Conservation (phyloP, 176 grass and related monocot genomes). For the maize (Zea mays) region DNA sequence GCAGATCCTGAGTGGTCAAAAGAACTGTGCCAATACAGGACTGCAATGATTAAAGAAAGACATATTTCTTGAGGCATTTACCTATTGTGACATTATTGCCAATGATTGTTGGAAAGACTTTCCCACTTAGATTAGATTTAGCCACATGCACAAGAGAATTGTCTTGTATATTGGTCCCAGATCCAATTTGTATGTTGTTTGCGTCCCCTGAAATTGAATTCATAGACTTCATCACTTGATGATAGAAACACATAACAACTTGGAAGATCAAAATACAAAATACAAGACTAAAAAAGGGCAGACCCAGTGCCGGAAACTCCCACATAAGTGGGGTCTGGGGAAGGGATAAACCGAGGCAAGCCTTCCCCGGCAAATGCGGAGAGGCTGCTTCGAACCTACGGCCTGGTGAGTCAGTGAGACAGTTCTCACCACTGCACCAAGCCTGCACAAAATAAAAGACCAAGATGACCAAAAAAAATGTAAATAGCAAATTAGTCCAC, state of each 20-base stretch:
- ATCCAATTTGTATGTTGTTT: constrained; percentile 75
- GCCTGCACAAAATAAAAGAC: neutral
- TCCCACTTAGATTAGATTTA: constrained; percentile 92
- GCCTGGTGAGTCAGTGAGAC: too few species aligned
- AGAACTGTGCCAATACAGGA: neutral
- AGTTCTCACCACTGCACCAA: too few species aligned
- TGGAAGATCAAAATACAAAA: neutral
- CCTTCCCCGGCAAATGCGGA: too few species aligned
- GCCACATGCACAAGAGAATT: constrained; percentile 94
- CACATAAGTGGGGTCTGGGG: too few species aligned
- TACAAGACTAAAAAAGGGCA: too few species aligned
- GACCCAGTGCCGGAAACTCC: too few species aligned
- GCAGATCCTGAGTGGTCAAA: constrained; percentile 17
- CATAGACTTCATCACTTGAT: neutral
- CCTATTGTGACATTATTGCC: constrained; percentile 91
- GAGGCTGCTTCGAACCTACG: too few species aligned
- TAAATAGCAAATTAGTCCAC: constrained; percentile 4
- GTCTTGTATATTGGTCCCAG: constrained; percentile 97
- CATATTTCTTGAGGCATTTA: constrained; percentile 46
- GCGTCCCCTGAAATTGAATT: constrained; percentile 67
- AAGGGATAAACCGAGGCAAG: too few species aligned
- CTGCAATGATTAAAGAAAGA: constrained; percentile 1
- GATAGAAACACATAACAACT: constrained; percentile 10
- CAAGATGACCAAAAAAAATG: neutral
- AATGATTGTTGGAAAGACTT: constrained; percentile 88